phyloP scores from a whole-genome alignment of 2,329 filamentous ascomycete species.

The Penicillium griseofulvum region DNA sequence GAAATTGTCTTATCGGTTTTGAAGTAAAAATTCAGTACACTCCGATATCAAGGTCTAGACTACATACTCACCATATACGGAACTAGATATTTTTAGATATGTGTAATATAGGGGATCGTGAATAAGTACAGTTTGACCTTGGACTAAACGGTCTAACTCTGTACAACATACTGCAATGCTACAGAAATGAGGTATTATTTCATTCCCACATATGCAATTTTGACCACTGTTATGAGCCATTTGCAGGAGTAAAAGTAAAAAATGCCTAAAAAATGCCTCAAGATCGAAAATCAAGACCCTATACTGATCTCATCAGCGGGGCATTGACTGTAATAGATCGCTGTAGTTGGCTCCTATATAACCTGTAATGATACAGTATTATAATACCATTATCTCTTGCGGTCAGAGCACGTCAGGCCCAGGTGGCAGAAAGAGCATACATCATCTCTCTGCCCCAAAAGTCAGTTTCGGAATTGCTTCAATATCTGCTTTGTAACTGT shows the following conservation, averaged over 20 bases:
- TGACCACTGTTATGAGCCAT: background rate
- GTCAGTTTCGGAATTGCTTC: conserved; percentile 13
- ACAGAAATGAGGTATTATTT: background rate
- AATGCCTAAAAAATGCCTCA: background rate
- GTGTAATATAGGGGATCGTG: background rate
- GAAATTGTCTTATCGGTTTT: conserved; percentile 12
- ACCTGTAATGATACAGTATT: conserved; percentile 26
- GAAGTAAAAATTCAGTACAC: background rate
- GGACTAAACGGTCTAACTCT: background rate
- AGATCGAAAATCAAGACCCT: conserved; percentile 2
- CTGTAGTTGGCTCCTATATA: background rate
- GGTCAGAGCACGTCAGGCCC: conserved; percentile 36
- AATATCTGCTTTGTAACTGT: conserved; percentile 10
- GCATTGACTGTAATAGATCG: background rate
- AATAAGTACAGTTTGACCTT: too few species aligned
- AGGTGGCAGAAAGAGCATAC: conserved; percentile 36
- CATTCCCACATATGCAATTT: too few species aligned
- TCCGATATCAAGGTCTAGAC: background rate
- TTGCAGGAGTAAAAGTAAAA: background rate
- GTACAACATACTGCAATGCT: background rate
- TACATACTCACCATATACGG: too few species aligned
- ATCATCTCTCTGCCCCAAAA: conserved; percentile 26
- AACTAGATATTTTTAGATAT: background rate
- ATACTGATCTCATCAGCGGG: conserved; percentile 5
- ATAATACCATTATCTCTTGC: conserved; percentile 16